These are phyloP conservation scores for Candida sanyiensis DNA, from an alignment of 805 yeast species.

Conservation along the genomic window DNA sequence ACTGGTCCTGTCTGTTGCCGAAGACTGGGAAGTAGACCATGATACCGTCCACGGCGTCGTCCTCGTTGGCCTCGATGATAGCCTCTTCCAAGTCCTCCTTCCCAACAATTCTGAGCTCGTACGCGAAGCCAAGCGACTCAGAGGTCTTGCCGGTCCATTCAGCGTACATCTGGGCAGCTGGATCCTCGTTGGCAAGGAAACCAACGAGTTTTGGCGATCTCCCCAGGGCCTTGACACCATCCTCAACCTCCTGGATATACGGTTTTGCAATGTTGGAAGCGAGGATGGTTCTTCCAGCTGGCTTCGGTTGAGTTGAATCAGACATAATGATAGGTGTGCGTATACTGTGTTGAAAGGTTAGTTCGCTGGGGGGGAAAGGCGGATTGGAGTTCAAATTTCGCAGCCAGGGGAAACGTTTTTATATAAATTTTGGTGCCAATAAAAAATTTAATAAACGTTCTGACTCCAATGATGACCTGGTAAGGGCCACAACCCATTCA, in stretches of 20 bases:
- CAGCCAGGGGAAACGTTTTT: constrained; percentile 1
- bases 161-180: constrained; percentile 94
- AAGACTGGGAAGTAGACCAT: constrained; percentile 98
- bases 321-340: constrained; percentile 14
- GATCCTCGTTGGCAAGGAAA: constrained; percentile 85
- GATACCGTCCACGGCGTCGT: constrained; percentile 76
- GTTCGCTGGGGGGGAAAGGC: too few relatives aligned
- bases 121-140: constrained; percentile 77
- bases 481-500: background rate
- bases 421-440: background rate
- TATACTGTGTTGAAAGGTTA: constrained; percentile 3
- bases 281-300: constrained; percentile 70
- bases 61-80: constrained; percentile 75
- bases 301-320: constrained; percentile 21
- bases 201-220: constrained; percentile 81
- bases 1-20: constrained; percentile 92
- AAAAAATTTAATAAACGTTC: background rate
- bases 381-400: background rate
- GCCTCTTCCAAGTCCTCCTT: constrained; percentile 84
- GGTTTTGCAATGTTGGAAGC: constrained; percentile 86
- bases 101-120: constrained; percentile 63
- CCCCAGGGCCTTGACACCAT: constrained; percentile 46
- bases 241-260: constrained; percentile 64
- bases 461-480: constrained; percentile 1
- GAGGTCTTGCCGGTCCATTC: constrained; percentile 93